phyloP scores from a whole-genome alignment of 257 asterid species.

The Solanum arcanum region DNA sequence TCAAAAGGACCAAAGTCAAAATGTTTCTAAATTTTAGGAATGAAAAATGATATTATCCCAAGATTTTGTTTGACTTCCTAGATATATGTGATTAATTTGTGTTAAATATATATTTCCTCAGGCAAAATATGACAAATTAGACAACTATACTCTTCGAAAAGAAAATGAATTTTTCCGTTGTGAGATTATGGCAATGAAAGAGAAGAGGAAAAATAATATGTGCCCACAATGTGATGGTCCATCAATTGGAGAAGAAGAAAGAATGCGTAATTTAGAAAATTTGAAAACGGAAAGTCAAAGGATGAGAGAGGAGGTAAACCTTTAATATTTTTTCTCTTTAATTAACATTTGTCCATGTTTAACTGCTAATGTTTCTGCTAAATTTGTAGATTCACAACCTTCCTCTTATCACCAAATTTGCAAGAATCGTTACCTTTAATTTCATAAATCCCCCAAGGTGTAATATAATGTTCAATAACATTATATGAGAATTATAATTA shows the following conservation, averaged over 20 bases:
- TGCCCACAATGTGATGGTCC: conserved; percentile 38
- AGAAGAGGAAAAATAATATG: conserved; percentile 17
- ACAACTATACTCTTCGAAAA: conserved; percentile 28
- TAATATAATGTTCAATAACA: background rate
- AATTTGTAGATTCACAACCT: too few species aligned
- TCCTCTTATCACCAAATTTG: too few species aligned
- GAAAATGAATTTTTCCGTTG: conserved; percentile 39
- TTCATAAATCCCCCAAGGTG: background rate
- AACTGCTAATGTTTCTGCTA: background rate
- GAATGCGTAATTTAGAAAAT: background rate
- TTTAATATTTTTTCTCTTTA: too few species aligned
- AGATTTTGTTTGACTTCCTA: background rate
- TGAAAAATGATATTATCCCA: too few species aligned
- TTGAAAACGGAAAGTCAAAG: background rate
- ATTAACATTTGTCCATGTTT: background rate
- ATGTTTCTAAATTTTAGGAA: background rate
- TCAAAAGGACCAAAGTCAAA: background rate
- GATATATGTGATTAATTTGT: background rate
- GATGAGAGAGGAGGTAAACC: background rate
- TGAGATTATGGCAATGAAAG: conserved; percentile 42
- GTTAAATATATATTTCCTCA: background rate
- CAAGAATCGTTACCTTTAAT: background rate
- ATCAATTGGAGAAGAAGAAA: conserved; percentile 23
- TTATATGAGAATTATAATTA: background rate
- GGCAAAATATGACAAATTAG: conserved; percentile 43